Conservation (phyloP, 108 stramenopile species). For the Schizochytrium sp. region DNA sequence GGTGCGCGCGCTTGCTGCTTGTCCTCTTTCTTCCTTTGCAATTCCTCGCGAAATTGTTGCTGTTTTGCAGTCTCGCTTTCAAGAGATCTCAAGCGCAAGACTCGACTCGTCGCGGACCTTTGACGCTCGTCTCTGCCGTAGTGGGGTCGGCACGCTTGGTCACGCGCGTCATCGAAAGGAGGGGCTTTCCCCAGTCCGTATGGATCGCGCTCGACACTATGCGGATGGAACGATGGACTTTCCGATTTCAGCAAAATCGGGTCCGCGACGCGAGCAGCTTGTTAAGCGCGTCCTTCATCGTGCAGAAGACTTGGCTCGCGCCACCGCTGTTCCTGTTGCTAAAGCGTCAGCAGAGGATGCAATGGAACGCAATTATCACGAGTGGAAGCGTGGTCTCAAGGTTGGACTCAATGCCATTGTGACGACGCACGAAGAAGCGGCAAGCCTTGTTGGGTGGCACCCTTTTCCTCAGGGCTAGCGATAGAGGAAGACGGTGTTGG, state of each 20-base stretch:
- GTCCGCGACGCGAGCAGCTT: background rate
- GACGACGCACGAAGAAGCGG: background rate
- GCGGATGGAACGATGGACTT: no score
- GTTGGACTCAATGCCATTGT: background rate
- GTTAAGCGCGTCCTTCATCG: background rate
- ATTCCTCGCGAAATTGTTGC: background rate
- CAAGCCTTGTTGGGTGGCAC: background rate
- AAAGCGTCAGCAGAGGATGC: background rate
- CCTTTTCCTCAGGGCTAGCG: background rate
- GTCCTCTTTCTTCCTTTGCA: background rate
- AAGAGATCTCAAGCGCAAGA: background rate
- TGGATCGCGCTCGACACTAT: background rate
- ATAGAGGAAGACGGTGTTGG: no score
- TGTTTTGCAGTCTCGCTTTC: background rate
- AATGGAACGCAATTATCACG: background rate
- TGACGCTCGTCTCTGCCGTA: background rate
- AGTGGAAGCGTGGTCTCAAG: background rate
- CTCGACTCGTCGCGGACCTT: background rate
- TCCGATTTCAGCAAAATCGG: background rate
- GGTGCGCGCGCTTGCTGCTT: background rate
- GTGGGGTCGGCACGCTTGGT: background rate
- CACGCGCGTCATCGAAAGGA: background rate
- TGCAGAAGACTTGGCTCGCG: background rate
- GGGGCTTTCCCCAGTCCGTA: background rate
- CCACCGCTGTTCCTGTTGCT: background rate